Percentiles rank a stretch among this genome's conserved stretches.
These are phyloP conservation scores for Ceratocystis albifundus DNA, from an alignment of 2,329 filamentous ascomycete genomes.

Conservation along the genomic window DNA sequence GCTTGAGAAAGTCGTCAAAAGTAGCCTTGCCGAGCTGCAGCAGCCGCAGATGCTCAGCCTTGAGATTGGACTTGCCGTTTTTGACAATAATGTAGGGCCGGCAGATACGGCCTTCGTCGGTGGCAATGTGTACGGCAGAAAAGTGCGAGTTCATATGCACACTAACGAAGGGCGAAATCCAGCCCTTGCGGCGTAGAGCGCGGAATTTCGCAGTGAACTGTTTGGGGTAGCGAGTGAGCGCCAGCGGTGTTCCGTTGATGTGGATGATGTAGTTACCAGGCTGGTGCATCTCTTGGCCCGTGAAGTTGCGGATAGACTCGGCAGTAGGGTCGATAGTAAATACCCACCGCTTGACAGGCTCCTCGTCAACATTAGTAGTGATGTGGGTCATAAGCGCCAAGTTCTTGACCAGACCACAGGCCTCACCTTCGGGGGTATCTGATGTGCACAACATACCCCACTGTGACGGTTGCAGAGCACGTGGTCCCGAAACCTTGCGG, in stretches of 20 bases:
- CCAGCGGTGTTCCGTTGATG: conserved; percentile 89
- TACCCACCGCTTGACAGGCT: conserved; percentile 73
- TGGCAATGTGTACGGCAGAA: conserved; percentile 84
- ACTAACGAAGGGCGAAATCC: conserved; percentile 91
- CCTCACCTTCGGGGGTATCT: conserved; percentile 96
- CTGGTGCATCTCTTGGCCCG: conserved; percentile 74
- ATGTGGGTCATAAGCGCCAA: conserved; percentile 98
- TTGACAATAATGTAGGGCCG: conserved; percentile 92
- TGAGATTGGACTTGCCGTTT: conserved; percentile 71
- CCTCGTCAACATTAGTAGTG: conserved; percentile 90
- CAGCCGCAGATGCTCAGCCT: conserved; percentile 62
- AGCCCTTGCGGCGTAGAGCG: conserved; percentile 73
- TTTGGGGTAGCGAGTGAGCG: conserved; percentile 75
- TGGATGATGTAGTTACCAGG: conserved; percentile 81
- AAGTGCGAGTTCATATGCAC: conserved; percentile 94
- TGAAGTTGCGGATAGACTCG: conserved; percentile 56
- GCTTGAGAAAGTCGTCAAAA: conserved; percentile 87
- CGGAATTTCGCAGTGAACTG: conserved; percentile 77
- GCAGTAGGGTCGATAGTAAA: conserved; percentile 80
- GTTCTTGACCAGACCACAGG: conserved; percentile 96
- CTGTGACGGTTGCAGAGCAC: conserved; percentile 91
- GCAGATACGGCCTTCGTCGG: conserved; percentile 93
- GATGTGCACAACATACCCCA: conserved; percentile 97
- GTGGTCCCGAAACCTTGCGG: conserved; percentile 85
- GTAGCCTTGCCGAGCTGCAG: conserved; percentile 72